Base-by-base conservation (phyloP, 2,329 filamentous ascomycete species). In the Apiospora hydei region DNA sequence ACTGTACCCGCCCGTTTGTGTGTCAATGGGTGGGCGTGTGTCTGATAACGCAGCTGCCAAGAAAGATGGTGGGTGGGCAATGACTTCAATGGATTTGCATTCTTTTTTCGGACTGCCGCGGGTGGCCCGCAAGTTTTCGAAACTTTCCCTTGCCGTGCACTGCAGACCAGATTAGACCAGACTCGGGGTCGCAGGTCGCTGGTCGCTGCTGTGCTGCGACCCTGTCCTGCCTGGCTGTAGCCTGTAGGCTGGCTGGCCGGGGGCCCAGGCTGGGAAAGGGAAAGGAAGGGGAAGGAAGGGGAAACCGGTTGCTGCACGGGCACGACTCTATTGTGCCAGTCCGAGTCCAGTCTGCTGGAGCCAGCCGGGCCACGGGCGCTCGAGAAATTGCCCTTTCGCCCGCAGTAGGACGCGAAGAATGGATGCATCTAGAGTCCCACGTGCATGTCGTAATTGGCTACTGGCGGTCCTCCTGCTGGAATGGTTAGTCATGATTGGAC, bases 381-480 rank as follows among this genome's bases (percentile, higher is more conserved):
- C 34, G 34, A 38, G 34, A 41, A n/a, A 64, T 64, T 64, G 57
- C 57, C 57, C 57, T 64, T 64, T 64, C 10, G 57, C 57, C 57
- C 57, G 57, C 57, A 64, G 57, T 41, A 64, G 57, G 34, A 41
- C 30, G 18, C 16, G 30, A 61, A 38, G 53, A 61, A 61, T 61
- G 53, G 53, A 61, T 61, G 53, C 18, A 34, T 61, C 53, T 61
- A 38, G 53, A 61, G 57, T 64, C 57, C 57, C 68, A 69, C 68
- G 68, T 69, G 68, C 38, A 53, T 8, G 47, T 69, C 16, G 34
- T 47, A 57, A 69, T 69, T 69, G 68, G 68, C 68, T 49, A 24
- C 47, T 38, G 44, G 44, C 44, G 67, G 67, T n/a, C 67, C 67
- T 69, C 26, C 47, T 46, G 67, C 67, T 49, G 67, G 34, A 64